Conservation (phyloP, 371 early-diverging fungal genomes). For the Saksenaea vasiformis region DNA sequence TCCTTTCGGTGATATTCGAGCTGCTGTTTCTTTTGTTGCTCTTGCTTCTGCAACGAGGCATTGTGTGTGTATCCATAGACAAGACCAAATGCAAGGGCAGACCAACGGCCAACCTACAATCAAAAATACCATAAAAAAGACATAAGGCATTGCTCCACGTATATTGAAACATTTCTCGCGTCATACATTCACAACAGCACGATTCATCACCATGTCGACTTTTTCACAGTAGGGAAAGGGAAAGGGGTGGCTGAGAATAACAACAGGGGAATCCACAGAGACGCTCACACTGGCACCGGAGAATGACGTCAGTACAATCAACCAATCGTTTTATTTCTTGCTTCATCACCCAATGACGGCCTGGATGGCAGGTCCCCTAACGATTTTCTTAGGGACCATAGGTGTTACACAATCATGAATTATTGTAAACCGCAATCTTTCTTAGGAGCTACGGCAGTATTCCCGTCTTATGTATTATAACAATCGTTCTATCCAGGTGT, state of each 20-base stretch:
- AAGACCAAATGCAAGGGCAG: constrained; percentile 70
- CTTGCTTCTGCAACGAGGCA: constrained; percentile 63
- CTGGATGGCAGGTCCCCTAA: too few species aligned
- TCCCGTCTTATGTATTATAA: too few species aligned
- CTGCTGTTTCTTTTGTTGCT: constrained; percentile 56
- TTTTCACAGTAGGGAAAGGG: constrained; percentile 6
- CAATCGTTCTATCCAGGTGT: too few species aligned
- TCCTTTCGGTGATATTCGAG: constrained; percentile 68
- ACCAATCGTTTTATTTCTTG: too few species aligned
- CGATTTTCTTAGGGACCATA: too few species aligned
- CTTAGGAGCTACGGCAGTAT: too few species aligned
- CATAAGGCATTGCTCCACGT: neutral
- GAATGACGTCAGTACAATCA: too few species aligned
- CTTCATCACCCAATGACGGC: too few species aligned
- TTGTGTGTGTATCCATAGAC: constrained; percentile 75
- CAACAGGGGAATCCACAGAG: neutral
- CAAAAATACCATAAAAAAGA: neutral
- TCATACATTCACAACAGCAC: constrained; percentile 46
- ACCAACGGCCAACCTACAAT: constrained; percentile 75
- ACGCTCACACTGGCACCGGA: too few species aligned
- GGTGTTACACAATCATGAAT: too few species aligned
- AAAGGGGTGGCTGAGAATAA: constrained; percentile 7
- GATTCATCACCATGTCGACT: constrained; percentile 35
- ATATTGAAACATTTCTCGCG: neutral
- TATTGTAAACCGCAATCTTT: too few species aligned